Percentiles rank a stretch among this genome's conserved stretches.
Evolutionary conservation across 2,329 filamentous ascomycete species (phyloP).

Genomic region (Neopestalotiopsis sp.): DNA sequence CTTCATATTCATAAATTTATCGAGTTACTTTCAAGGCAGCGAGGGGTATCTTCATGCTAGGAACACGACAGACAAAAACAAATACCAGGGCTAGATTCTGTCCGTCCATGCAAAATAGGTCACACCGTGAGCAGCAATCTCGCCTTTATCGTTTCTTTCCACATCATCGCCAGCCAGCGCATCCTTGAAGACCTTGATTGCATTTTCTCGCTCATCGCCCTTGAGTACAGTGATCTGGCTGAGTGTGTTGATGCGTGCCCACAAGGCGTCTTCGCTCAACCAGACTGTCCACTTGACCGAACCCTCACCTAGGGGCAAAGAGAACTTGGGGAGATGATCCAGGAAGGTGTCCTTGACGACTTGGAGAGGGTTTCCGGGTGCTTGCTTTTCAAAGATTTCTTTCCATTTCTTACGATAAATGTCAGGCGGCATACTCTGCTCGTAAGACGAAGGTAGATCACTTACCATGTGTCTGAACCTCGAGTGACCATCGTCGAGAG

Average conservation of each 20-base stretch:
- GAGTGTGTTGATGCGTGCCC: slow-evolving; percentile 68
- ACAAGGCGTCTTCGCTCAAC: slow-evolving; percentile 64
- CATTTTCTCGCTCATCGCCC: slow-evolving; percentile 53
- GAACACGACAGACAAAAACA: background rate
- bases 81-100: slow-evolving; percentile 25
- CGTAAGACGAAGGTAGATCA: slow-evolving; percentile 1
- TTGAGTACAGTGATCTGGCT: slow-evolving; percentile 70
- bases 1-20: background rate
- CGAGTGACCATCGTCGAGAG: slow-evolving; percentile 62
- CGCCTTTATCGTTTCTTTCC: slow-evolving; percentile 64
- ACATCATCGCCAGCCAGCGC: slow-evolving; percentile 58
- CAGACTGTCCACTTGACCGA: slow-evolving; percentile 62
- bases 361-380: slow-evolving; percentile 57
- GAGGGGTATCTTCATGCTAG: slow-evolving; percentile 6
- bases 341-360: slow-evolving; percentile 50
- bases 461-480: slow-evolving; percentile 66
- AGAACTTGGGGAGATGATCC: slow-evolving; percentile 55
- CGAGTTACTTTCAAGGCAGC: background rate
- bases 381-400: slow-evolving; percentile 66
- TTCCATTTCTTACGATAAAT: slow-evolving; percentile 57
- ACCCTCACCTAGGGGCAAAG: slow-evolving; percentile 65
- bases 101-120: slow-evolving; percentile 70
- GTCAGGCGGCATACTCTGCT: background rate
- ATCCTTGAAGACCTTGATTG: slow-evolving; percentile 57
- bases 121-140: slow-evolving; percentile 68